These are phyloP conservation scores for Epicoccum nigrum DNA, from an alignment of 2,329 filamentous ascomycete species.

Conservation along the genomic window DNA sequence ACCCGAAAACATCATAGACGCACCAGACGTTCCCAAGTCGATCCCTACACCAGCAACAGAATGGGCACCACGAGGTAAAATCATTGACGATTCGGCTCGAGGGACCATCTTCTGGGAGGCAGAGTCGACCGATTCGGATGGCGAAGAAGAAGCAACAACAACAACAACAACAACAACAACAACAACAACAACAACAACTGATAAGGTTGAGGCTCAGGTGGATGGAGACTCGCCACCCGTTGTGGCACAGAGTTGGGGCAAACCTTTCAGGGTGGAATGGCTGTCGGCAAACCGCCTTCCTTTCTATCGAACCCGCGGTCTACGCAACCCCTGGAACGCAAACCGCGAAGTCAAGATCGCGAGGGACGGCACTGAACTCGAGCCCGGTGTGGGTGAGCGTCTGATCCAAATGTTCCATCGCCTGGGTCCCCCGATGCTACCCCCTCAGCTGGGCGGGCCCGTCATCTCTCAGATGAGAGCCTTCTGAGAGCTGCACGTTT, in stretches of 20 bases:
- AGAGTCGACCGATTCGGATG: slow-evolving; percentile 64
- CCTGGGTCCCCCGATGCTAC: slow-evolving; percentile 37
- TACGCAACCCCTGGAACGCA: slow-evolving; percentile 93
- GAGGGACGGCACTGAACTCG: slow-evolving; percentile 89
- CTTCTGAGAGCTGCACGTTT: slow-evolving; percentile 24
- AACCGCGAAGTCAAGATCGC: slow-evolving; percentile 97
- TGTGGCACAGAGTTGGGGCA: slow-evolving; percentile 75
- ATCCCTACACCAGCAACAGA: slow-evolving; percentile 81
- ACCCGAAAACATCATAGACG: slow-evolving; percentile 59
- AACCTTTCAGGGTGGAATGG: slow-evolving; percentile 92
- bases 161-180: no score
- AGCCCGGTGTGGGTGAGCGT: slow-evolving; percentile 77
- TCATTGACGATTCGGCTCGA: slow-evolving; percentile 91
- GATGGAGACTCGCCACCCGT: slow-evolving; percentile 50
- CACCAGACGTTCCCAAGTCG: slow-evolving; percentile 74
- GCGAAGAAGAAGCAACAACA: slow-evolving; percentile 56
- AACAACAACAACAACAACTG: no score
- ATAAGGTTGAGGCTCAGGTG: slow-evolving; percentile 37
- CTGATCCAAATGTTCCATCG: slow-evolving; percentile 77
- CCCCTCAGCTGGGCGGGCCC: slow-evolving; percentile 28
- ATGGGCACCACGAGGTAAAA: slow-evolving; percentile 78
- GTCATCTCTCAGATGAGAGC: slow-evolving; percentile 39
- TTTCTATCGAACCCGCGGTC: slow-evolving; percentile 84
- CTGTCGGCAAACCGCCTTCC: slow-evolving; percentile 81
- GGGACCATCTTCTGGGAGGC: slow-evolving; percentile 98